Evolutionary conservation across 306 rosid species (phyloP).

Genomic region (Macrotyloma uniflorum): DNA sequence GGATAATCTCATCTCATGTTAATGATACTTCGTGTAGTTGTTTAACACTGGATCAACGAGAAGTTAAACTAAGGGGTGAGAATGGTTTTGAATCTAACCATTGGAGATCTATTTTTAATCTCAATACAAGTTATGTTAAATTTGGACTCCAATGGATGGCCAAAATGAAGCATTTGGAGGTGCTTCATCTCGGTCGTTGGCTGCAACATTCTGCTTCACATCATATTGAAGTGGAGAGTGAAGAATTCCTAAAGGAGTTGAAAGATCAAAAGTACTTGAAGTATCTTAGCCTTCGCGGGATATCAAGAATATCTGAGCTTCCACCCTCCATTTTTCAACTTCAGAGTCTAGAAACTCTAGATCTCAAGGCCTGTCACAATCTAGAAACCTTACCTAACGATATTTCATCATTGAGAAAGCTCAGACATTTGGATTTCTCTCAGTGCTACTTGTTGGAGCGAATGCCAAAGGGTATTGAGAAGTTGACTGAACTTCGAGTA

Average conservation of each 20-base stretch:
- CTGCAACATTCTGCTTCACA: too few relatives aligned
- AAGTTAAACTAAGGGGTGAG: too few relatives aligned
- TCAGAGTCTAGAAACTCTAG: slow-evolving; percentile 7
- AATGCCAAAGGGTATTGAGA: background rate
- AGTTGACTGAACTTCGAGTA: background rate
- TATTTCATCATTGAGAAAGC: background rate
- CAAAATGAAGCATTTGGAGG: too few relatives aligned
- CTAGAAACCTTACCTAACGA: background rate
- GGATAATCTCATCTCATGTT: too few relatives aligned
- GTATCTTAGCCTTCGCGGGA: slow-evolving; percentile 15
- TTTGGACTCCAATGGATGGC: too few relatives aligned
- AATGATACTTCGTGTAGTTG: too few relatives aligned
- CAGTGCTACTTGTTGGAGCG: background rate
- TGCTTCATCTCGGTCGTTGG: too few relatives aligned
- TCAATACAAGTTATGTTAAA: too few relatives aligned
- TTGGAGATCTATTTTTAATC: too few relatives aligned
- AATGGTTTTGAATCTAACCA: too few relatives aligned
- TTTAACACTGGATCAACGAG: too few relatives aligned
- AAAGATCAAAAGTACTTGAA: background rate
- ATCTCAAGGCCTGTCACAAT: slow-evolving; percentile 34
- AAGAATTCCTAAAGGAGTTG: background rate
- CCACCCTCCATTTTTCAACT: slow-evolving; percentile 8
- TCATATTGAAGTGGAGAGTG: too few relatives aligned
- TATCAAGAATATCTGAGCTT: background rate
- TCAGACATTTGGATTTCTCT: background rate